phyloP scores from a whole-genome alignment of 2,329 filamentous ascomycete genomes.

The Alternaria sp. region DNA sequence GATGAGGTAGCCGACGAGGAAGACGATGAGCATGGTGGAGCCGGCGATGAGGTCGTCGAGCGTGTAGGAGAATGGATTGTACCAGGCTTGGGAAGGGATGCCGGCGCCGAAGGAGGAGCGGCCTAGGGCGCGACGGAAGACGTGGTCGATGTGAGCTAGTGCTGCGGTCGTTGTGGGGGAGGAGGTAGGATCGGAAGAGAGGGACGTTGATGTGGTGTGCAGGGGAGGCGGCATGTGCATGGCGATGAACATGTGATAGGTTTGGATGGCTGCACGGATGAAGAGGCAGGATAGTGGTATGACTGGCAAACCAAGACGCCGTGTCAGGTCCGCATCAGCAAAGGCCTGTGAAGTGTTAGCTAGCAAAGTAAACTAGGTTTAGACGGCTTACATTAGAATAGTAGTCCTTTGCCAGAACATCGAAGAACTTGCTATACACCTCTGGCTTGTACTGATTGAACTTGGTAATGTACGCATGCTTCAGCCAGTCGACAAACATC shows the following conservation, averaged over 20 bases:
- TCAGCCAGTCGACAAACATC: constrained; percentile 95
- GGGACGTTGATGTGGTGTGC: constrained; percentile 68
- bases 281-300: constrained; percentile 94
- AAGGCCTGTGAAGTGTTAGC: constrained; percentile 68
- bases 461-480: constrained; percentile 97
- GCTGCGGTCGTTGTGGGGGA: constrained; percentile 79
- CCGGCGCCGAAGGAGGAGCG: constrained; percentile 67
- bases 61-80: constrained; percentile 55
- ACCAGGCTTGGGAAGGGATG: constrained; percentile 41
- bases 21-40: constrained; percentile 82
- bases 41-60: constrained; percentile 77
- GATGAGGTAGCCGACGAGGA: constrained; percentile 83
- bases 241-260: constrained; percentile 96
- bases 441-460: constrained; percentile 96
- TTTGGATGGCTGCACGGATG: constrained; percentile 91
- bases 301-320: constrained; percentile 86
- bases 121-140: constrained; percentile 79
- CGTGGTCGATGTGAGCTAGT: constrained; percentile 76
- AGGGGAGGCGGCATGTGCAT: constrained; percentile 81
- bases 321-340: constrained; percentile 85
- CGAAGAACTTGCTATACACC: constrained; percentile 87
- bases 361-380: background rate
- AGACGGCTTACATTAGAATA: constrained; percentile 77
- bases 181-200: constrained; percentile 62
- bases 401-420: constrained; percentile 96